Evolutionary conservation across 345 rosid genomes (phyloP), one percentile per base, ranked within the genome.

Genomic region (Clarkia xantiana): DNA sequence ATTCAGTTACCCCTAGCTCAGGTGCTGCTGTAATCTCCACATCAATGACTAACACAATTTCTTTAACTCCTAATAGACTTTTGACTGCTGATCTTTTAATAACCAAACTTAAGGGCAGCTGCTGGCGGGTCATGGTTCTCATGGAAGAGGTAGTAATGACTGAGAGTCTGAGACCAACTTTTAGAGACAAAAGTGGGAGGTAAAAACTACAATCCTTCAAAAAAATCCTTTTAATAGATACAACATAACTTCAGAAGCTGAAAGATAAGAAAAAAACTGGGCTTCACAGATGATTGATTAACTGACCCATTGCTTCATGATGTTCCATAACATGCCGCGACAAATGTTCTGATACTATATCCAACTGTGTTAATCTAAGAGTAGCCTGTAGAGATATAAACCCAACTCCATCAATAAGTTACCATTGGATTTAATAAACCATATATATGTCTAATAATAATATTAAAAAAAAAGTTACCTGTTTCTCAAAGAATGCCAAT

Each of bases 291-390:
- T 17, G 22, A n/a, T n/a, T n/a, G 22, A 36, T 39, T 18, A 52
- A 65, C 85, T 68, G 66, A 91, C 99, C 99, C 99, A 87, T 91
- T 45, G 82, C 96, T 87, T 91, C 86, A 69, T 80, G 87, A 80
- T 91, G 95, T 71, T 86, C 83, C 94, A 87, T 84, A 51, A 91
- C 99, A 51, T 87, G 74, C 17, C 63, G 76, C 43, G 96, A 93
- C 51, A 93, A 64, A 45, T 14, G 67, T 63, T 93, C 99, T 14
- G 94, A 67, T 45, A 87, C 94, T 66, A 67, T 75, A 72, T 93
- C 99, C 53, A 93, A 63, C 62, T 93, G 99, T 13, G 79, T 75
- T 63, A 93, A 67, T 78, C 96, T 80, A 72, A 87, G 68, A 13
- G 91, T 61, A 9, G 90, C 99, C 99, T 91, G 63, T 44, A 57